Evolutionary conservation across 2,329 filamentous ascomycete genomes (phyloP), one percentile per base, ranked within the genome.

Genomic region (Fusarium solani-melongenae): DNA sequence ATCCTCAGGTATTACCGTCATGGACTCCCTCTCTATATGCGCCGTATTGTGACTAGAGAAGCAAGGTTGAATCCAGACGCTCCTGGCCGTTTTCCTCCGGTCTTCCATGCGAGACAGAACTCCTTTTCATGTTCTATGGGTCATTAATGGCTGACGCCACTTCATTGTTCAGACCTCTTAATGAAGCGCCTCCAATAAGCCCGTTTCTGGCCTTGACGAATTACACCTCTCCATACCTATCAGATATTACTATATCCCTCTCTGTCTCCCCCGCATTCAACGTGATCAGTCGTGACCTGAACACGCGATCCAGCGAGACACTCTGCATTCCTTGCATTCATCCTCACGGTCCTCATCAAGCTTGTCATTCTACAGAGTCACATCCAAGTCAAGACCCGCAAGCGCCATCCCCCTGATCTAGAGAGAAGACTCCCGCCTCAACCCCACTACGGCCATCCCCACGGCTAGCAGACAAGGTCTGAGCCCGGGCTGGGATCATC

Each of bases 401-500:
- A 51, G 49, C 70, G 29, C n/a, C 70, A 70, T 63, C 70, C 71
- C 71, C 71, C 71, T 74, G 67, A 71, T 65, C 57, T 73, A 69
- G 63, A 57, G 49, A 57, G 56, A 70, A 62, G 66, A 70, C 62
- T 44, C 57, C 63, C 56, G 57, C 64, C 51, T 62, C 56, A 71
- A 68, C 71, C 71, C 71, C 71, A 72, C 71, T 31, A 65, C 71
- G 71, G 71, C 33, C 64, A 71, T 71, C 71, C 71, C 71, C 71
- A 60, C 63, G 67, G 63, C 67, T 74, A 72, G 70, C 62, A 72
- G 53, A 63, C 49, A 36, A 38, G 62, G 57, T n/a, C n/a, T n/a
- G n/a, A n/a, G n/a, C n/a, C n/a, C n/a, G n/a, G n/a, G n/a, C n/a
- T n/a, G n/a, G n/a, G n/a, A n/a, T n/a, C n/a, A n/a, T n/a, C n/a